Percentiles rank a stretch among this genome's conserved stretches.
Evolutionary conservation across 768 basidiomycete genomes (phyloP).

Genomic region (Lactarius deliciosus): DNA sequence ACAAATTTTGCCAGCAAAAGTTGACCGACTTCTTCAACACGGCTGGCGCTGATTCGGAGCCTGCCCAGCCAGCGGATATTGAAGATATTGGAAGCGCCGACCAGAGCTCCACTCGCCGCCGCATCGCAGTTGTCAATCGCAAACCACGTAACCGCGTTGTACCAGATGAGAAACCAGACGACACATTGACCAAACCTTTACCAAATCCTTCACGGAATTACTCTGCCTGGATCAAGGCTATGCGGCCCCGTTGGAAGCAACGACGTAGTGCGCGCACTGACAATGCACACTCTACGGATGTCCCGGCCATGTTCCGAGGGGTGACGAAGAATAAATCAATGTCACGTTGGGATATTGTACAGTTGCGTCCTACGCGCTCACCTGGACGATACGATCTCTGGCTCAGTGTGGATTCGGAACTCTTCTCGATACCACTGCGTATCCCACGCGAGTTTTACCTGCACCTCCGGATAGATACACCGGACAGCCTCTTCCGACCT

Average conservation of each 20-base stretch:
- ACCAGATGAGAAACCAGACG: slow-evolving; percentile 41
- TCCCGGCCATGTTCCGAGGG: slow-evolving; percentile 76
- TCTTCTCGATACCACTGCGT: slow-evolving; percentile 78
- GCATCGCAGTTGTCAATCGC: slow-evolving; percentile 55
- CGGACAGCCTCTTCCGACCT: slow-evolving; percentile 63
- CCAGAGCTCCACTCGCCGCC: slow-evolving; percentile 36
- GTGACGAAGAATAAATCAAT: slow-evolving; percentile 56
- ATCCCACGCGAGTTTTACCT: slow-evolving; percentile 93
- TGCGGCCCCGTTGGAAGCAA: slow-evolving; percentile 76
- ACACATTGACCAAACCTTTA: slow-evolving; percentile 38
- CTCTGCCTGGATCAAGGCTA: slow-evolving; percentile 71
- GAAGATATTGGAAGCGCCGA: slow-evolving; percentile 51
- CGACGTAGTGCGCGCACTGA: slow-evolving; percentile 46
- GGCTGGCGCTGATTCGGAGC: slow-evolving; percentile 37
- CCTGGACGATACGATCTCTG: slow-evolving; percentile 86
- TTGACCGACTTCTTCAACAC: slow-evolving; percentile 89
- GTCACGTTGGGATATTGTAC: slow-evolving; percentile 88
- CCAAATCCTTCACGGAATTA: slow-evolving; percentile 70
- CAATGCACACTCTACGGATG: slow-evolving; percentile 40
- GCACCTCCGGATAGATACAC: slow-evolving; percentile 72
- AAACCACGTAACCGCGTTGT: slow-evolving; percentile 43
- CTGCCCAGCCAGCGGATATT: slow-evolving; percentile 44
- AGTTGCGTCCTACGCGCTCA: slow-evolving; percentile 74
- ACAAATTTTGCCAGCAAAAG: slow-evolving; percentile 99
- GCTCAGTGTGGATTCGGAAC: slow-evolving; percentile 77